These are phyloP conservation scores for Sphaerulina musiva DNA, from an alignment of 2,329 filamentous ascomycete genomes.

Conservation along the genomic window DNA sequence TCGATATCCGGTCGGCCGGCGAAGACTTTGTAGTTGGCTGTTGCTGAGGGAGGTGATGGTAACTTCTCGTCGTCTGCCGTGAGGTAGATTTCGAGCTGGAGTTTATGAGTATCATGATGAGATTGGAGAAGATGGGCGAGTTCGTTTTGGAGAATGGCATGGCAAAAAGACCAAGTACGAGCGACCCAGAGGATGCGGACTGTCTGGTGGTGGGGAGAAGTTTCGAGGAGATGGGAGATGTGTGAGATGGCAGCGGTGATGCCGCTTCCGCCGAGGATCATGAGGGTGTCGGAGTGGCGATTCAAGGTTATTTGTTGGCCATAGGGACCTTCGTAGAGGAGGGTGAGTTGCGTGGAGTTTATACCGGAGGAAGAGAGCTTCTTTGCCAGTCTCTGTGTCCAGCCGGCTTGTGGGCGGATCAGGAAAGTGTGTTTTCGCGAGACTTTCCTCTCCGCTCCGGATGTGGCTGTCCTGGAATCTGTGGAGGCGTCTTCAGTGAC, in stretches of 20 bases:
- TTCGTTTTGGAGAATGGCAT: slow-evolving; percentile 4
- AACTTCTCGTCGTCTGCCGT: background rate
- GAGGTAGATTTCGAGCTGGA: background rate
- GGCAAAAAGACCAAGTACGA: background rate
- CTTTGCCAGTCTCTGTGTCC: slow-evolving; percentile 41
- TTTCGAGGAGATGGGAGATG: background rate
- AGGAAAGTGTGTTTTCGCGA: slow-evolving; percentile 40
- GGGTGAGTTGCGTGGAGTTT: background rate
- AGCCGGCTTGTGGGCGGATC: slow-evolving; percentile 47
- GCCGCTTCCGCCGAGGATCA: slow-evolving; percentile 7
- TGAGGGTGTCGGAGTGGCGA: background rate
- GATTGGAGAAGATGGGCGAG: slow-evolving; percentile 1
- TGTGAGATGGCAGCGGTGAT: slow-evolving; percentile 9
- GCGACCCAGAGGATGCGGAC: slow-evolving; percentile 9
- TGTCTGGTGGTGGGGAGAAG: background rate
- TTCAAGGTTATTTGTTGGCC: background rate
- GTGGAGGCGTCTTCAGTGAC: background rate
- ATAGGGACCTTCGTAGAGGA: slow-evolving; percentile 14
- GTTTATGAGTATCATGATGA: slow-evolving; percentile 1
- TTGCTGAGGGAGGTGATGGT: background rate
- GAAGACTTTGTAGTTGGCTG: background rate
- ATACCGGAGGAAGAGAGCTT: slow-evolving; percentile 1
- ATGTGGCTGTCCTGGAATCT: background rate
- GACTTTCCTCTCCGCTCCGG: background rate
- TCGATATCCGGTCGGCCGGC: slow-evolving; percentile 9